Evolutionary conservation across 495 filamentous ascomycete genomes (phyloP).

Genomic region (Poronia punctata): DNA sequence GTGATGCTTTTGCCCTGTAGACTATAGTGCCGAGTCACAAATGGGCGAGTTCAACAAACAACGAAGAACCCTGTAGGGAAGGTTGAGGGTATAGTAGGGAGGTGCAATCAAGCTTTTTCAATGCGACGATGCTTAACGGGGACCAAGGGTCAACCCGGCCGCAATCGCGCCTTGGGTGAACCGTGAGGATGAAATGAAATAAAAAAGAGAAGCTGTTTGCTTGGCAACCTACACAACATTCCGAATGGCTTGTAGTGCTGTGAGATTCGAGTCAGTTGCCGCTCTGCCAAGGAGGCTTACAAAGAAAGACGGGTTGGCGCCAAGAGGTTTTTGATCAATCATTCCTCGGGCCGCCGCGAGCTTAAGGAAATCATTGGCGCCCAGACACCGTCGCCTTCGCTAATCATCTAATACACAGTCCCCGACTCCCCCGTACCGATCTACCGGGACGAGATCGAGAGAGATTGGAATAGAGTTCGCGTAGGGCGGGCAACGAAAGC

Average conservation of each 20-base stretch:
- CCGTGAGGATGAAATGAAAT: constrained; percentile 3
- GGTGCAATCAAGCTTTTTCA: constrained; percentile 5
- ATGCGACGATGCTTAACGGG: not conserved
- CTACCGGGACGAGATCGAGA: too few relatives aligned
- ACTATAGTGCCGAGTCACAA: too few relatives aligned
- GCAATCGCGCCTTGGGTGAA: not conserved
- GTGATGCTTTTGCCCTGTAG: too few relatives aligned
- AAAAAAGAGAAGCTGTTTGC: constrained; percentile 27
- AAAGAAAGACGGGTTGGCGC: constrained; percentile 15
- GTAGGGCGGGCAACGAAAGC: not conserved
- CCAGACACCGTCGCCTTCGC: constrained; percentile 3
- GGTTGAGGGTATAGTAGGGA: too few relatives aligned
- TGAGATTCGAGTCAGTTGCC: constrained; percentile 23
- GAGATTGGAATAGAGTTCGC: not conserved
- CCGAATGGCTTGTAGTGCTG: constrained; percentile 30
- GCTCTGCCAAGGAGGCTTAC: constrained; percentile 25
- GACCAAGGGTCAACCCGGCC: not conserved
- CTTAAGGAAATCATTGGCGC: constrained; percentile 18
- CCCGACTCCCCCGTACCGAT: too few relatives aligned
- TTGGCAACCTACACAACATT: constrained; percentile 32
- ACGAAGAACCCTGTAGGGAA: too few relatives aligned
- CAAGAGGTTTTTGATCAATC: constrained; percentile 15
- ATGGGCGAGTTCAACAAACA: too few relatives aligned
- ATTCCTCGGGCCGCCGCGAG: constrained; percentile 12
- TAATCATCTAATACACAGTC: too few relatives aligned